Base-by-base conservation (phyloP, 768 basidiomycete genomes). In the Xanthoconium purpureum region DNA sequence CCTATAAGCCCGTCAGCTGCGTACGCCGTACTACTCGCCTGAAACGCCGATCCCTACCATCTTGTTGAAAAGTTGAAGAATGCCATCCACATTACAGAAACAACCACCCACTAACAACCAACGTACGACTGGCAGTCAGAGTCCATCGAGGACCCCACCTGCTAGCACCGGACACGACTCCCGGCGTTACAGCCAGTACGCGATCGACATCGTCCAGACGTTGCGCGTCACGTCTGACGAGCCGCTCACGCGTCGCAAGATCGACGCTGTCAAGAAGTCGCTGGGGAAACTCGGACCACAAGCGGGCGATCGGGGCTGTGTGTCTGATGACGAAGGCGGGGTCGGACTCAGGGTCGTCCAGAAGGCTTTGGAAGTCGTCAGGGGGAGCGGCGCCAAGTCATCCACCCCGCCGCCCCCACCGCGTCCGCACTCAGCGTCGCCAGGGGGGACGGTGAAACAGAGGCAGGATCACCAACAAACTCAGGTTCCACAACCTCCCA, bases 151-250 rank as follows among this genome's bases (percentile, higher is more conserved):
- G 30, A 20, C 48, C 0, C 14, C 52, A 13, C 38, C 55, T 20
- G 33, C 54, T 24, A 24, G 24, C 32, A 17, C 42, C 3, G 51
- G 44, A 8, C 30, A 28, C 14, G 52, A 50, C 12, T 13, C 42
- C 28, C 38, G 36, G 38, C 57, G 48, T 12, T 54, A 53, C 14
- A 60, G 52, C 20, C 56, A 60, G 36, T 66, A 68, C 47, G 57
- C 69, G 60, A 59, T 72, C 57, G 68, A 72, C 52, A 60, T 70
- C 59, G 63, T 71, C 36, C 68, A 71, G 62, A 68, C 56, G 47
- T 17, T 70, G 61, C 70, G 61, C 35, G 56, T 73, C 37, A 62
- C 57, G 46, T 72, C 68, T 33, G 53, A 62, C 56, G 65, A 63
- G 44, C 70, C 66, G 29, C 63, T 70, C 47, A 65, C 64, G 43